A percentile compares a stretch with the other conserved stretches of the same genome.
Evolutionary conservation across 306 rosid genomes (phyloP).

Genomic region (Rubus idaeus): DNA sequence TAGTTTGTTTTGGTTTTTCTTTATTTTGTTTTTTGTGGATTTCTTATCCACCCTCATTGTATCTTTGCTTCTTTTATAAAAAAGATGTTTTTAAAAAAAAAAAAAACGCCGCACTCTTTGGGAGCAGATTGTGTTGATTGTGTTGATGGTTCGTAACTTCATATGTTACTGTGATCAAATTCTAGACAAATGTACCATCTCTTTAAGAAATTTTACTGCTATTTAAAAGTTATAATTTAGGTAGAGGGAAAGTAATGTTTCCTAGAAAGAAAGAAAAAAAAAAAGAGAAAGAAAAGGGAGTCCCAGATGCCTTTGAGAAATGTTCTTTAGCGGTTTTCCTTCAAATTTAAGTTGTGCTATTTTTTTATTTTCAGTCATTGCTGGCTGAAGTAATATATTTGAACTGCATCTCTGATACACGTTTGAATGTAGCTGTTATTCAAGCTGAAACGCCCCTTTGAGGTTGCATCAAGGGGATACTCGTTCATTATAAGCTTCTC

Average conservation of each 20-base stretch:
- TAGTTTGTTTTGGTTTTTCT: too few species aligned
- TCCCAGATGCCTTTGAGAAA: not conserved
- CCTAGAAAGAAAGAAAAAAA: not conserved
- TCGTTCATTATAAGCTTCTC: constrained; percentile 91
- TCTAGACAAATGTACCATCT: not conserved
- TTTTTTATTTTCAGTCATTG: not conserved
- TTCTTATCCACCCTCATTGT: too few species aligned
- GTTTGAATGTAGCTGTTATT: constrained; percentile 72
- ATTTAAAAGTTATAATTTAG: not conserved
- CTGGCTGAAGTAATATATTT: constrained; percentile 5
- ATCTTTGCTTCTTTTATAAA: too few species aligned
- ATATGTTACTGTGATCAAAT: not conserved
- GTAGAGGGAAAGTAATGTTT: too few species aligned
- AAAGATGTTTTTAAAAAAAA: too few species aligned
- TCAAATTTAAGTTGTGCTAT: not conserved
- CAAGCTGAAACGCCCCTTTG: constrained; percentile 85
- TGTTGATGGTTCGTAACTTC: not conserved
- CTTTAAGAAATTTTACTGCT: not conserved
- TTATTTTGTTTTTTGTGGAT: too few species aligned
- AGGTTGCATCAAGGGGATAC: constrained; percentile 93
- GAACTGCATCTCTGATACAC: constrained; percentile 20
- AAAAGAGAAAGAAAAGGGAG: too few species aligned
- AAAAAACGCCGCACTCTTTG: not conserved
- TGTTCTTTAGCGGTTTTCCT: not conserved
- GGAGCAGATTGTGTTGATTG: not conserved